A percentile compares a stretch with the other conserved stretches of the same genome.
Conservation (phyloP, 176 grass and related monocot genomes). For the Aegilops speltoides region DNA sequence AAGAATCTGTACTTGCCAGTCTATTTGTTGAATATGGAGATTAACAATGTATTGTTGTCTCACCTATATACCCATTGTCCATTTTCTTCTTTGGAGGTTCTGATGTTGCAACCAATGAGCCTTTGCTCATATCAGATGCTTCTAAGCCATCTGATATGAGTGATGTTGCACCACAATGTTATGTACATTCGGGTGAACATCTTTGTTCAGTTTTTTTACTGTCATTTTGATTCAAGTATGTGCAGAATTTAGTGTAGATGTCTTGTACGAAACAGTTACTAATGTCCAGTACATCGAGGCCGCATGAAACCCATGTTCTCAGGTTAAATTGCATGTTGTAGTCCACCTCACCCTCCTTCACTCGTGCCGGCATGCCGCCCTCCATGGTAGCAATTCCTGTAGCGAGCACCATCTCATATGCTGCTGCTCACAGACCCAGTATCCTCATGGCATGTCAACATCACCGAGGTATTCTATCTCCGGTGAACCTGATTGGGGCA, state of each 20-base stretch:
- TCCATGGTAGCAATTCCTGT: too few relatives aligned
- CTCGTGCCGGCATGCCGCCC: too few relatives aligned
- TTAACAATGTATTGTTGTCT: background rate
- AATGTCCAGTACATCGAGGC: constrained; percentile 14
- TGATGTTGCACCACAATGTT: constrained; percentile 48
- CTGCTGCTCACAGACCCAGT: too few relatives aligned
- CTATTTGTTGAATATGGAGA: constrained; percentile 1
- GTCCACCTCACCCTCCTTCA: too few relatives aligned
- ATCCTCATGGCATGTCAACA: too few relatives aligned
- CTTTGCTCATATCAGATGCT: constrained; percentile 51
- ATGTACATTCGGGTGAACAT: constrained; percentile 52
- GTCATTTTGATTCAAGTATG: constrained; percentile 24
- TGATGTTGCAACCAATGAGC: constrained; percentile 32
- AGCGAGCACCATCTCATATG: too few relatives aligned
- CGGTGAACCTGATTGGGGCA: too few relatives aligned
- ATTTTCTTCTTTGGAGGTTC: constrained; percentile 42
- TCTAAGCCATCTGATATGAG: constrained; percentile 67
- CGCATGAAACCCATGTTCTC: background rate
- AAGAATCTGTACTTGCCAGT: constrained; percentile 20
- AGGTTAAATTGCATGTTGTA: constrained; percentile 2
- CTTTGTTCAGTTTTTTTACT: background rate
- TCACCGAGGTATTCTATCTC: too few relatives aligned
- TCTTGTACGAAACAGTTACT: constrained; percentile 35
- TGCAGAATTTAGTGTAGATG: constrained; percentile 32
- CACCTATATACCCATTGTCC: background rate